Base-by-base conservation (phyloP, 2,329 filamentous ascomycete species). In the Cyclaneusma minus region DNA sequence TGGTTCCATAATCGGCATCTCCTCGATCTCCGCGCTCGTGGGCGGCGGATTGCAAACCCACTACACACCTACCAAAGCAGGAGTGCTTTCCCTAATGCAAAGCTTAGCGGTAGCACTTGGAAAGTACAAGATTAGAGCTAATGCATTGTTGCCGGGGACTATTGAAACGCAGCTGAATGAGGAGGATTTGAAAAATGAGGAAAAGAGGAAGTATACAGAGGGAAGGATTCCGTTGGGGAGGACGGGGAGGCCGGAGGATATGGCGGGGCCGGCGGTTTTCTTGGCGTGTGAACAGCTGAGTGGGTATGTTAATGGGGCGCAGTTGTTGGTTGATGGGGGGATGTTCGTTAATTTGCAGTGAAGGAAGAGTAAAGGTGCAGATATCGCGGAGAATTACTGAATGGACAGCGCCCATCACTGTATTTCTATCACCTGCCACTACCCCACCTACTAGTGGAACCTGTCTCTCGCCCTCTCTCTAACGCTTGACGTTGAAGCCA, bases 61-160 rank as follows among this genome's bases (percentile, higher is more conserved):
- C 47, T 92, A 91, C 52, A 91, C 83, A 10, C 80, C 83, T 7
- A 91, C 83, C 10, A 92, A 92, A 51, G 82, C 83, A 0, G 83
- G 81, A 3, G 64, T 92, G 3, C 47, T 81, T 19, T 79, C 70
- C 24, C 59, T 92, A 22, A 89, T 91, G 68, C 83, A 92, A 56
- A 82, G 74, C 36, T 72, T 70, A 19, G 83, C 83, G 0, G 77
- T 81, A 17, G 80, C 83, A 6, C 52, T 92, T 22, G 83, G 83
- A 0, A 64, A 68, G 42, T 66, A 89, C 48, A 59, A 62, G 4
- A 84, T 92, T 29, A 55, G 83, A 27, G 91, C 83, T 48, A 92
- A 92, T 48, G 81, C 83, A 2, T 51, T 92, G 29, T 53, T 92
- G 9, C 83, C 83, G 1, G 83, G 83, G 0, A 91, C 82, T 0